Base-by-base conservation (phyloP, 345 rosid genomes). In the Citrus mangshanensis region DNA sequence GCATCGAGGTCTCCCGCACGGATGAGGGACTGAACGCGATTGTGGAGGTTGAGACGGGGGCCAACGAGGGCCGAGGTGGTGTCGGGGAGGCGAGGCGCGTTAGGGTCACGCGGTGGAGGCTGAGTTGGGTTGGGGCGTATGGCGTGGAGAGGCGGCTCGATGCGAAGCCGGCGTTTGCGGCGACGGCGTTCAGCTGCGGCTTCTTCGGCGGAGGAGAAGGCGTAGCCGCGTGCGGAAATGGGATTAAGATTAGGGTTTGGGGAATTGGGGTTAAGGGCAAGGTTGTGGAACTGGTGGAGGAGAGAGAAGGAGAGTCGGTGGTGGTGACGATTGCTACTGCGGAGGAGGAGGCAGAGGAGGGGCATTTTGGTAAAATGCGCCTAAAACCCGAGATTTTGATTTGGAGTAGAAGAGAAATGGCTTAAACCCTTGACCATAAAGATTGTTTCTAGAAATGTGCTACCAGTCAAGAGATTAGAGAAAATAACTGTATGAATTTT, bases 171-270 rank as follows among this genome's bases (percentile, higher is more conserved):
- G 18, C 98, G 95, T 78, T 94, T 96, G 51, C 98, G 89, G 16
- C 93, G 90, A 51, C 98, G 95, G 70, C 98, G 98, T 22, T 93
- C 99, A 0, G 98, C 95, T 0, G 98, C 98, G 3, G 98, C 98
- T 86, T 96, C 99, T 72, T 96, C 98, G 5, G 99, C 97, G 55
- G 98, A 91, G 67, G 95, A 86, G 90, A 93, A 96, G 82, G 91
- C 89, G 76, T 82, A 89, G 51, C 88, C 68, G 40, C 93, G 93
- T 24, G 51, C 27, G 68, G 16, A 65, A 72, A 66, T 72, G 63
- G 77, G 25, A 70, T 37, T 14, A 34, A 79, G 78, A 28, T 25
- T 70, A 3, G 51, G 30, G 28, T 38, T 27, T 56, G 73, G 22
- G 37, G 77, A 66, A n/a, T 34, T 10, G 49, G 49, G n/a, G 65